Evolutionary conservation across 31 red algal species (phyloP), one percentile per base, ranked within the genome.

Genomic region (Endocladia muricata): DNA sequence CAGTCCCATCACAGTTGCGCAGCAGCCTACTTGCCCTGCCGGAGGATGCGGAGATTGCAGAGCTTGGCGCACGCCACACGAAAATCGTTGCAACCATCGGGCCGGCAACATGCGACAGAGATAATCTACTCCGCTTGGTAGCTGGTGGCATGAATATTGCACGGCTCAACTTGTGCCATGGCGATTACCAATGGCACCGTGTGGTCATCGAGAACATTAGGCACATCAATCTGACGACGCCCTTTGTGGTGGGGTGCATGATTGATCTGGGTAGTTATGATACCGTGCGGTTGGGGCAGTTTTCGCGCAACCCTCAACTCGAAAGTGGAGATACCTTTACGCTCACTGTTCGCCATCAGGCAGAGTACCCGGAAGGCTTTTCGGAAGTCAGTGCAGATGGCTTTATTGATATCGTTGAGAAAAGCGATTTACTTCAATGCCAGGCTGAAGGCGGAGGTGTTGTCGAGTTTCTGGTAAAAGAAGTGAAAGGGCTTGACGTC

Each of bases 11-110:
- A 3, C 74, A 81, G 22, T 77, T 93, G 41, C 90, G 90, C 1
- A 62, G 48, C 30, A 61, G 66, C 32, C 25, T 93, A 41, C 90
- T 93, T 7, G 36, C 42, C 29, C 76, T 96, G 25, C 93, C 93
- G 2, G 93, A 96, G 61, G 93, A 96, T 11, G 85, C 85, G 26
- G 76, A 90, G 36, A 63, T 98, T 8, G 61, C 68, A 11, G 61
- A 77, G n/a, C 67, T 98, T 29, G 85, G 89, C 13, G 73, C 63
- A 32, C 85, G 95, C 28, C 85, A 86, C 64, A 95, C 88, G 3
- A 98, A 98, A 75, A 98, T 98, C 69, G 80, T 98, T n/a, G 91
- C 79, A 44, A 99, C 96, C 0, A 89, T 99, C 43, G 96, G 96
- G 0, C 96, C 96, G 23, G 81, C 89, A 1, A 93, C 96, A 35